phyloP scores from a whole-genome alignment of 2,329 filamentous ascomycete genomes.

The Capronia americana region DNA sequence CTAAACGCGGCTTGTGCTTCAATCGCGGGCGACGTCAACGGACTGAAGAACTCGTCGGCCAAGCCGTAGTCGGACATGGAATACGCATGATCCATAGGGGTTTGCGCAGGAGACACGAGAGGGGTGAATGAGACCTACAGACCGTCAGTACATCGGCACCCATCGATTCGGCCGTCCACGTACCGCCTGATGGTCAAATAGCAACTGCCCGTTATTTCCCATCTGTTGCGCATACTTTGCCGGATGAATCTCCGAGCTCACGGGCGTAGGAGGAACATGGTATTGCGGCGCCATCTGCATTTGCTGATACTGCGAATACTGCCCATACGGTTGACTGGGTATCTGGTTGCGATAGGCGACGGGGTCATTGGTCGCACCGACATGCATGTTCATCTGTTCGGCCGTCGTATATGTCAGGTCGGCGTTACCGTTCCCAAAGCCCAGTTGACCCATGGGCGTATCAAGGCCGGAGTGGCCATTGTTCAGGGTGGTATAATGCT shows the following conservation, averaged over 20 bases:
- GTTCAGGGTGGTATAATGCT: slow-evolving; percentile 49
- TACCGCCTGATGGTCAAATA: slow-evolving; percentile 54
- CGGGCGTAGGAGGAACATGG: slow-evolving; percentile 54
- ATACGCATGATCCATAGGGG: slow-evolving; percentile 56
- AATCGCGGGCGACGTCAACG: slow-evolving; percentile 58
- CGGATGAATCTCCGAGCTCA: slow-evolving; percentile 56
- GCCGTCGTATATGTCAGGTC: slow-evolving; percentile 25
- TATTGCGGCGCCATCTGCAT: slow-evolving; percentile 38
- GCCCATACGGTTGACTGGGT: slow-evolving; percentile 36
- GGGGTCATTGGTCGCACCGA: slow-evolving; percentile 33
- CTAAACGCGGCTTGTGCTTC: slow-evolving; percentile 50
- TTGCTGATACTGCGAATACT: slow-evolving; percentile 43
- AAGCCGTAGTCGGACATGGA: slow-evolving; percentile 56
- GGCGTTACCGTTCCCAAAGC: slow-evolving; percentile 42
- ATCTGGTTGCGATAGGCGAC: slow-evolving; percentile 36
- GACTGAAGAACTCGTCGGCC: slow-evolving; percentile 58
- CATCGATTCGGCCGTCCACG: not conserved
- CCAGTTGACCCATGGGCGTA: slow-evolving; percentile 48
- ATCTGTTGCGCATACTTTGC: slow-evolving; percentile 50
- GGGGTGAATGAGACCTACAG: slow-evolving; percentile 56
- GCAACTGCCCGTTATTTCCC: slow-evolving; percentile 48
- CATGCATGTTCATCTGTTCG: slow-evolving; percentile 39
- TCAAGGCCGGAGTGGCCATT: slow-evolving; percentile 47
- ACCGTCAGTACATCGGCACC: slow-evolving; percentile 32
- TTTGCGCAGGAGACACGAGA: slow-evolving; percentile 58